phyloP scores from a whole-genome alignment of 1,139 yeast species.

The Geotrichum candidum region DNA sequence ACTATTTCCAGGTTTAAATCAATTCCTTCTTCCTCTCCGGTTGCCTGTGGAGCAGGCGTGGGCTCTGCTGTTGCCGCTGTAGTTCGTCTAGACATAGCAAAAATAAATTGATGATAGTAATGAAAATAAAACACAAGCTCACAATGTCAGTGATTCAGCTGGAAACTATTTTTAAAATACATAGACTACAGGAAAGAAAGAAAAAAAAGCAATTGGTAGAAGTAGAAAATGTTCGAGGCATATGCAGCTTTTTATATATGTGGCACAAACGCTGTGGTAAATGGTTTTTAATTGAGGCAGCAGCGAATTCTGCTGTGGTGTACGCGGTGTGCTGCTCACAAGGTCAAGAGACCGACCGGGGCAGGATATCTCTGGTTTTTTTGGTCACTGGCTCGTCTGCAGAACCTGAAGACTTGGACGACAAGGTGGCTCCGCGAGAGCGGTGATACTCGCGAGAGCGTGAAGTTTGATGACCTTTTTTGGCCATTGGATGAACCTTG shows the following conservation, averaged over 20 bases:
- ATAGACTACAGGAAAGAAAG: background rate
- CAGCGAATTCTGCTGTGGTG: background rate
- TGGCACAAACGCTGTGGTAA: background rate
- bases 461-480: background rate
- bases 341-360: background rate
- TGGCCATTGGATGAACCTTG: background rate
- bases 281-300: background rate
- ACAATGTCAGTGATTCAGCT: background rate
- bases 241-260: background rate
- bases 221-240: background rate
- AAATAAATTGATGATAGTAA: background rate
- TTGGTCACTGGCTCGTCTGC: background rate
- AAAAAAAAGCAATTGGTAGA: background rate
- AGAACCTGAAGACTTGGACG: background rate
- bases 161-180: background rate
- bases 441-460: background rate
- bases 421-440: background rate
- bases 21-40: conserved; percentile 4
- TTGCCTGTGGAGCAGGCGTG: conserved; percentile 7
- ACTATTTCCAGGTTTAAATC: conserved; percentile 28
- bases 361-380: background rate
- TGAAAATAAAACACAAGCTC: background rate
- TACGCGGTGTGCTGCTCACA: background rate
- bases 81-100: conserved; percentile 13
- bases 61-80: conserved; percentile 7